A percentile compares a stretch with the other conserved stretches of the same genome.
Conservation (phyloP, 352 stramenopile species). For the Globisporangium megalacanthum region DNA sequence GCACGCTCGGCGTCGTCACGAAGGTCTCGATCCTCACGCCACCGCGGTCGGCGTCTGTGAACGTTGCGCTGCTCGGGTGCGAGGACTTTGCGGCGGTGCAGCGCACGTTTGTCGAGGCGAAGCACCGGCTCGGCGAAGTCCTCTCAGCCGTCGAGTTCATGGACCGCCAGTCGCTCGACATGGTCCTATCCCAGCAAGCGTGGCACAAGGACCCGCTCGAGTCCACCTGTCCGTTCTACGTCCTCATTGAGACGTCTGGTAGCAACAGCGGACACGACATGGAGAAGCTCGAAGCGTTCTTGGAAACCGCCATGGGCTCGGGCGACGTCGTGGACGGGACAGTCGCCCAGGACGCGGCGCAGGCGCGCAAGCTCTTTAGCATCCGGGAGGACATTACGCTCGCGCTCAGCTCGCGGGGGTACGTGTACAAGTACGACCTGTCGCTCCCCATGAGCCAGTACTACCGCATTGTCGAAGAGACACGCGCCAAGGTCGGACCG, state of each 20-base stretch:
- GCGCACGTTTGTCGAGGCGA: slow-evolving; percentile 75
- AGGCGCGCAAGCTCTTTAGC: slow-evolving; percentile 91
- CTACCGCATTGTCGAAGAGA: slow-evolving; percentile 86
- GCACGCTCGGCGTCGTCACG: slow-evolving; percentile 95
- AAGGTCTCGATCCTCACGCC: slow-evolving; percentile 85
- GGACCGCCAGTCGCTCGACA: slow-evolving; percentile 86
- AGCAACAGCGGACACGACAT: slow-evolving; percentile 89
- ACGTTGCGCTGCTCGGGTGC: slow-evolving; percentile 91
- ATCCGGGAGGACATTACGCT: slow-evolving; percentile 94
- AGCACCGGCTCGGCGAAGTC: slow-evolving; percentile 89
- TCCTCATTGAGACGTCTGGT: slow-evolving; percentile 96
- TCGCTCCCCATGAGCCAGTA: slow-evolving; percentile 91
- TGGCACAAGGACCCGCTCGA: slow-evolving; percentile 66
- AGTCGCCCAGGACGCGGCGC: slow-evolving; percentile 89
- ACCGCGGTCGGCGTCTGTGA: slow-evolving; percentile 57
- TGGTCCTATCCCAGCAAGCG: slow-evolving; percentile 74
- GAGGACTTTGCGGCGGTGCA: slow-evolving; percentile 84
- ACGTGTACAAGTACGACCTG: slow-evolving; percentile 98
- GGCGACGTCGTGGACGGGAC: slow-evolving; percentile 87
- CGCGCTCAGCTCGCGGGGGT: slow-evolving; percentile 76
- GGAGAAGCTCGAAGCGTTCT: slow-evolving; percentile 86
- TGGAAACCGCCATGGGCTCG: slow-evolving; percentile 69
- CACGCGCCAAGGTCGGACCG: slow-evolving; percentile 40
- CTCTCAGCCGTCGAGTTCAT: slow-evolving; percentile 96
- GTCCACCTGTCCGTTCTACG: slow-evolving; percentile 77